Evolutionary conservation across 306 rosid species (phyloP).

Genomic region (Rubus parviflorus): DNA sequence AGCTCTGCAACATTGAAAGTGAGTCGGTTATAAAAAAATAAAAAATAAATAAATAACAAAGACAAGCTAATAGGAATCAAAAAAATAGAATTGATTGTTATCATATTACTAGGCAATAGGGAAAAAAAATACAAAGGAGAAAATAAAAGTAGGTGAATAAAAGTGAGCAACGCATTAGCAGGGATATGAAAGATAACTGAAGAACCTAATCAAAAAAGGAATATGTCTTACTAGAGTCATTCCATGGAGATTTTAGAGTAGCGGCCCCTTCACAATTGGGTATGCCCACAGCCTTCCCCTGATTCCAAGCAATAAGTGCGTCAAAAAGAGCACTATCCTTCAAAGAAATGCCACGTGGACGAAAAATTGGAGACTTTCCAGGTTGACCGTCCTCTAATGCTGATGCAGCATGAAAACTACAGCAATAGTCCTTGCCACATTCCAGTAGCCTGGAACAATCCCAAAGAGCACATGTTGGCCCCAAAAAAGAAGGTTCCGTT

Average conservation of each 20-base stretch:
- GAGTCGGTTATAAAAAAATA: background rate
- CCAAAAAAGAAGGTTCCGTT: constrained; percentile 85
- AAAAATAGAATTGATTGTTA: background rate
- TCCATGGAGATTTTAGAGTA: constrained; percentile 96
- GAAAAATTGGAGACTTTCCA: constrained; percentile 81
- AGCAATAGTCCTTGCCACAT: constrained; percentile 82
- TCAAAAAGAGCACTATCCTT: constrained; percentile 85
- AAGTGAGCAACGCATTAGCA: background rate
- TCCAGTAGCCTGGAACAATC: constrained; percentile 90
- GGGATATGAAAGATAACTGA: constrained; percentile 16
- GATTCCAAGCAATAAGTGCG: constrained; percentile 80
- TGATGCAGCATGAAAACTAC: constrained; percentile 77
- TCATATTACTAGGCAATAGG: background rate
- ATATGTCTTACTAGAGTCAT: constrained; percentile 72
- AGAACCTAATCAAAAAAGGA: constrained; percentile 5
- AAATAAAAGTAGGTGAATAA: background rate
- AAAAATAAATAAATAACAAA: background rate
- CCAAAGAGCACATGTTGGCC: constrained; percentile 97
- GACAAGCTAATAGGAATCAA: background rate
- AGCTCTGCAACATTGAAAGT: constrained; percentile 54
- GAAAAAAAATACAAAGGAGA: background rate
- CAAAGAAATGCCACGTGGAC: constrained; percentile 92
- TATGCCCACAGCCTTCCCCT: constrained; percentile 90
- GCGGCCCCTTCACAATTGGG: constrained; percentile 99
- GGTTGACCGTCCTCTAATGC: constrained; percentile 93